These are phyloP conservation scores for Colletotrichum lini DNA, from an alignment of 2,329 filamentous ascomycete genomes.

Conservation along the genomic window DNA sequence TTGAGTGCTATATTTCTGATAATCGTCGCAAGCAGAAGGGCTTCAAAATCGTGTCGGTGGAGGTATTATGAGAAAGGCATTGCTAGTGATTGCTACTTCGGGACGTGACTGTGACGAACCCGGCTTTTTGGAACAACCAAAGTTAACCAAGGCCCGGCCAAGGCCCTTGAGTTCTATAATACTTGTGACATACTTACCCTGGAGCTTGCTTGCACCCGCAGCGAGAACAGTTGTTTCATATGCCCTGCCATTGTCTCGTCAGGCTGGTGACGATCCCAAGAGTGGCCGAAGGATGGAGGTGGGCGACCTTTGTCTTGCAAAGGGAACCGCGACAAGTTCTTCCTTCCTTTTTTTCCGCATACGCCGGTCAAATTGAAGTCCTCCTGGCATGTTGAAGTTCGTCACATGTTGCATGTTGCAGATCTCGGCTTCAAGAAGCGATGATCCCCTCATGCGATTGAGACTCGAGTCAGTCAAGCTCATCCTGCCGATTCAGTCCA, in stretches of 20 bases:
- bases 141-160: not conserved
- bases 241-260: not conserved
- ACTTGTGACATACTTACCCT: not conserved
- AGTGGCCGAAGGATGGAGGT: not conserved
- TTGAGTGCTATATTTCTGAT: too few relatives aligned
- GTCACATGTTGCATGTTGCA: slow-evolving; percentile 13
- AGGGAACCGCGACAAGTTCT: not conserved
- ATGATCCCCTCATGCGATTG: slow-evolving; percentile 5
- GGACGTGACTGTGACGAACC: not conserved
- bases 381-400: slow-evolving; percentile 8
- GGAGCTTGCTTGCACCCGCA: not conserved
- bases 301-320: not conserved
- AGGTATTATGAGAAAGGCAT: not conserved
- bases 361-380: not conserved
- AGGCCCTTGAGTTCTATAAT: not conserved
- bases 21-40: not conserved
- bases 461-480: not conserved
- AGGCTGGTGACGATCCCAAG: too few relatives aligned
- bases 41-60: not conserved
- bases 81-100: too few relatives aligned
- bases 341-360: not conserved
- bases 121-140: not conserved
- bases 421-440: not conserved
- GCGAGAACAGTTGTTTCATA: not conserved
- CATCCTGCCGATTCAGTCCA: not conserved